phyloP scores from a whole-genome alignment of 306 rosid genomes.

The Cercis canadensis region DNA sequence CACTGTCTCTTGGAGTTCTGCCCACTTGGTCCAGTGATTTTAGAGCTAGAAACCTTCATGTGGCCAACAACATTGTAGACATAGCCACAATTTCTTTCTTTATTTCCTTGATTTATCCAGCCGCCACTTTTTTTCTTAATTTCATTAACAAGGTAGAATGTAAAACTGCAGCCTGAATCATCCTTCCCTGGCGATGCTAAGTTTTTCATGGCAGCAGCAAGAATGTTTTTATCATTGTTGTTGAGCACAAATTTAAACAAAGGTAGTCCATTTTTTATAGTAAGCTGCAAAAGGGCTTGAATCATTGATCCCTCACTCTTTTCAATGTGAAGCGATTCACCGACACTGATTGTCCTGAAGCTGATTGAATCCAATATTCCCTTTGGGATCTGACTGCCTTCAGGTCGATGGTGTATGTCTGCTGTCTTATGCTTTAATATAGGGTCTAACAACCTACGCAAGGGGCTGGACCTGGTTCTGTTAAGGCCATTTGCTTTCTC shows the following conservation, averaged over 20 bases:
- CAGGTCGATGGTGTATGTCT: constrained; percentile 43
- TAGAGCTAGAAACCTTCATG: constrained; percentile 71
- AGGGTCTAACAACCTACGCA: constrained; percentile 78
- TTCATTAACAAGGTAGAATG: constrained; percentile 79
- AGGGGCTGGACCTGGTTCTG: constrained; percentile 76
- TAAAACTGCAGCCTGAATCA: constrained; percentile 58
- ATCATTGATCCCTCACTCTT: constrained; percentile 53
- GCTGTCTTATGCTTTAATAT: constrained; percentile 66
- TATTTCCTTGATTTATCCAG: constrained; percentile 74
- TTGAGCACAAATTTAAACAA: constrained; percentile 69
- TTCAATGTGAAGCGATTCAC: constrained; percentile 48
- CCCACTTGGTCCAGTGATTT: constrained; percentile 41
- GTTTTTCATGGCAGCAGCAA: constrained; percentile 72
- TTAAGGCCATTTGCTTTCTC: constrained; percentile 61
- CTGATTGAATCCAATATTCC: constrained; percentile 45
- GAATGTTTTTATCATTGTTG: constrained; percentile 57
- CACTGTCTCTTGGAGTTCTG: constrained; percentile 37
- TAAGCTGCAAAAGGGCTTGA: constrained; percentile 75
- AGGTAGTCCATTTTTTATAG: constrained; percentile 77
- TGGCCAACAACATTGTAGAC: constrained; percentile 74
- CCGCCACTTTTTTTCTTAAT: constrained; percentile 74
- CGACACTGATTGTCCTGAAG: constrained; percentile 41
- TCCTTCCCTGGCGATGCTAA: constrained; percentile 64
- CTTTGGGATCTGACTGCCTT: constrained; percentile 43
- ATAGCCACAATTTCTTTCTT: constrained; percentile 61